Conservation (phyloP, 257 asterid species). For the Scutellaria galericulata region DNA sequence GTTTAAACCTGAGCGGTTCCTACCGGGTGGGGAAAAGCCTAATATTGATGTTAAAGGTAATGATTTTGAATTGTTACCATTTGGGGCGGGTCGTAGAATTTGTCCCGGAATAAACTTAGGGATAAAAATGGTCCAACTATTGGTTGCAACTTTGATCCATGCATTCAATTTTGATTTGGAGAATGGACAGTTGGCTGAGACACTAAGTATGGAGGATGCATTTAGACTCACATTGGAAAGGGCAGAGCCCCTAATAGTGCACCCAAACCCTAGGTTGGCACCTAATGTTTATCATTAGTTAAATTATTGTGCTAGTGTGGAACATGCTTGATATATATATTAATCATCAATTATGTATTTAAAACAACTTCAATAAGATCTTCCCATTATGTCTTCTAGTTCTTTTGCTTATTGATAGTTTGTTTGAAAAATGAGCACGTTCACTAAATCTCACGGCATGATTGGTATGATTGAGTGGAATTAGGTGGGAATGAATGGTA, state of each 20-base stretch:
- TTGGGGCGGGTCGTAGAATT: conserved; percentile 89
- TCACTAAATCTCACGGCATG: too few species aligned
- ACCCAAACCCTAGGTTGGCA: conserved; percentile 63
- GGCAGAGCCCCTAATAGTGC: conserved; percentile 62
- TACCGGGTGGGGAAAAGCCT: conserved; percentile 65
- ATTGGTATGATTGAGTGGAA: too few species aligned
- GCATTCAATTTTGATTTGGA: conserved; percentile 64
- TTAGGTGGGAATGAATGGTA: too few species aligned
- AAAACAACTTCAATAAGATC: too few species aligned
- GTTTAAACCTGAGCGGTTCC: conserved; percentile 66
- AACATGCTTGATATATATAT: too few species aligned
- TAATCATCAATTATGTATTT: too few species aligned
- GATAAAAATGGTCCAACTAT: conserved; percentile 70
- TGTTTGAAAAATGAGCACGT: too few species aligned
- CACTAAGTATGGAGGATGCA: conserved; percentile 81
- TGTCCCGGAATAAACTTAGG: conserved; percentile 86
- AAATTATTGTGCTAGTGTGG: too few species aligned
- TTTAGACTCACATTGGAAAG: conserved; percentile 78
- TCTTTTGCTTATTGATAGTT: too few species aligned
- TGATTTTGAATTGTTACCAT: conserved; percentile 80
- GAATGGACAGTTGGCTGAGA: conserved; percentile 46
- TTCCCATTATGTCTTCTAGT: too few species aligned
- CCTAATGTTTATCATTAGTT: conserved; percentile 39
- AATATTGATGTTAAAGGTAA: conserved; percentile 68
- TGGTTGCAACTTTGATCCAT: conserved; percentile 74